Evolutionary conservation across 139 green algal species (phyloP).

Genomic region (Tetraselmis striata): DNA sequence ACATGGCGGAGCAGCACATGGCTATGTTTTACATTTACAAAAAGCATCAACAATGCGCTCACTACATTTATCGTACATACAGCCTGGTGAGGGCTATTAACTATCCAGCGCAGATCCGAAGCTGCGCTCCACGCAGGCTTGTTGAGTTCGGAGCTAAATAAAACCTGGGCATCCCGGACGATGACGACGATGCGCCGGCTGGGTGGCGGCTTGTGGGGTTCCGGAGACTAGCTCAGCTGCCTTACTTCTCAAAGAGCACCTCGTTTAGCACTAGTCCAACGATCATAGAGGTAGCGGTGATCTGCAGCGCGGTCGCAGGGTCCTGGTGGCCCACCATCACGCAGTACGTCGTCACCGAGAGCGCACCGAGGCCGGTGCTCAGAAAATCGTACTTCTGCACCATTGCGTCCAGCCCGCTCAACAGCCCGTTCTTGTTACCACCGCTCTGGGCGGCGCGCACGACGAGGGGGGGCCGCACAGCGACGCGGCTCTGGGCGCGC

Average conservation of each 20-base stretch:
- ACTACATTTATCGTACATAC: too few relatives aligned
- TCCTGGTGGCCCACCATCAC: slow-evolving; percentile 42
- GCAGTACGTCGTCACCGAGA: slow-evolving; percentile 51
- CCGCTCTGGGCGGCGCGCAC: neutral
- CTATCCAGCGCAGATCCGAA: too few relatives aligned
- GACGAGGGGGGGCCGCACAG: neutral
- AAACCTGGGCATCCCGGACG: too few relatives aligned
- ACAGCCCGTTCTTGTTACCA: neutral
- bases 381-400: slow-evolving; percentile 47
- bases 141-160: too few relatives aligned
- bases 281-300: slow-evolving; percentile 41
- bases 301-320: slow-evolving; percentile 38
- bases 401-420: neutral
- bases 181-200: too few relatives aligned
- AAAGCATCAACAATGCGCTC: too few relatives aligned
- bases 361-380: slow-evolving; percentile 37
- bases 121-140: too few relatives aligned
- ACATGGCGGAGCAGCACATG: too few relatives aligned
- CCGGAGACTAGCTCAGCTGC: too few relatives aligned
- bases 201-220: too few relatives aligned
- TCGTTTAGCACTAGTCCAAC: slow-evolving; percentile 33
- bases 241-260: slow-evolving; percentile 5
- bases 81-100: too few relatives aligned
- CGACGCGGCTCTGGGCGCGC: neutral
- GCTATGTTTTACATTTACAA: too few relatives aligned